phyloP scores from a whole-genome alignment of 495 filamentous ascomycete genomes.

The Lasiosphaeria hispida region DNA sequence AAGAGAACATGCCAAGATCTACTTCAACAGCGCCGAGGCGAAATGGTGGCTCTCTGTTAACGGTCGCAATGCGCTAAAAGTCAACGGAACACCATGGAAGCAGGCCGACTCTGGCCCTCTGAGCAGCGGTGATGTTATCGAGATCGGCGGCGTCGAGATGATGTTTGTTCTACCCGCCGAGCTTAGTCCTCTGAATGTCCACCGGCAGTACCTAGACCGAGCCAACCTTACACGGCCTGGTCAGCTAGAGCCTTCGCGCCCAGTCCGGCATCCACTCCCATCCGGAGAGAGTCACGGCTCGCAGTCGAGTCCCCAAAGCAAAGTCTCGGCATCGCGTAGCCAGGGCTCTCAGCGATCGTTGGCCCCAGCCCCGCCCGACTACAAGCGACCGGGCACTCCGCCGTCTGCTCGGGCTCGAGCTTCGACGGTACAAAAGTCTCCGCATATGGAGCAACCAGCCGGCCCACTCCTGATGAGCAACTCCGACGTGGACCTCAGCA shows the following conservation, averaged over 20 bases:
- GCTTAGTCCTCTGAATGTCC: constrained; percentile 57
- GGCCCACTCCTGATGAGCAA: constrained; percentile 48
- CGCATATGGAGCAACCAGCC: constrained; percentile 33
- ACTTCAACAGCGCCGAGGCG: constrained; percentile 65
- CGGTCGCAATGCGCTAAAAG: constrained; percentile 83
- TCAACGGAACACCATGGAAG: constrained; percentile 69
- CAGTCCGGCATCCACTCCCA: constrained; percentile 48
- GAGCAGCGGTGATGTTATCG: constrained; percentile 81
- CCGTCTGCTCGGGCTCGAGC: constrained; percentile 45
- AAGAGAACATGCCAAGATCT: constrained; percentile 80
- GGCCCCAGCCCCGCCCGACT: constrained; percentile 67
- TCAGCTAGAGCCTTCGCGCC: constrained; percentile 14
- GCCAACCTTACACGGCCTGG: constrained; percentile 42
- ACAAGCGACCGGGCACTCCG: constrained; percentile 67
- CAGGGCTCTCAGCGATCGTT: constrained; percentile 51
- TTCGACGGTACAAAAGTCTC: constrained; percentile 40
- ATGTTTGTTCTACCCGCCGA: constrained; percentile 85
- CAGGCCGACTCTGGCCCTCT: constrained; percentile 62
- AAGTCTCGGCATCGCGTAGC: constrained; percentile 18
- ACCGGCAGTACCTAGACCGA: constrained; percentile 50
- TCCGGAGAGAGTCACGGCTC: constrained; percentile 35
- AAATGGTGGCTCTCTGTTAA: constrained; percentile 82
- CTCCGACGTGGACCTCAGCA: constrained; percentile 73
- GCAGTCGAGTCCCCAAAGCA: constrained; percentile 27
- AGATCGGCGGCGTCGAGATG: constrained; percentile 92